Evolutionary conservation across 495 filamentous ascomycete species (phyloP).

Genomic region (Daldinia concentrica): DNA sequence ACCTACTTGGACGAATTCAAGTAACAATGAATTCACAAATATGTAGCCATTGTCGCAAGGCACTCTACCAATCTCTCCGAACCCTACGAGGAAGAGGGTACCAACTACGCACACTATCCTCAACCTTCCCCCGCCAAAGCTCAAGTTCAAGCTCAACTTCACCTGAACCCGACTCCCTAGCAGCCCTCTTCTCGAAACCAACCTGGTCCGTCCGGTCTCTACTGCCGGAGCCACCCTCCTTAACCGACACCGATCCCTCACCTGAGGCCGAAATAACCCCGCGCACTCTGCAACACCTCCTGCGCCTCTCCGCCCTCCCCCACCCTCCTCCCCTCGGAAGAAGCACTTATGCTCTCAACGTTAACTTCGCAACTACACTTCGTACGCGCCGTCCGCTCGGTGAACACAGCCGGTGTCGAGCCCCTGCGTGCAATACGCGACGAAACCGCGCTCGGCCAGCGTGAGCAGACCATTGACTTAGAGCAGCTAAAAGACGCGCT

Average conservation of each 20-base stretch:
- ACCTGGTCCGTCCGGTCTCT: slow-evolving; percentile 88
- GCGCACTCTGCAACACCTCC: slow-evolving; percentile 76
- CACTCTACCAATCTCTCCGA: slow-evolving; percentile 33
- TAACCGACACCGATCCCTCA: slow-evolving; percentile 28
- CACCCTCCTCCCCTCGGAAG: slow-evolving; percentile 67
- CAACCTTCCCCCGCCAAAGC: slow-evolving; percentile 24
- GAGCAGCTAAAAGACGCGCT: slow-evolving; percentile 52
- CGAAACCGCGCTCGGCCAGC: slow-evolving; percentile 65
- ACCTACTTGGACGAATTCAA: background rate
- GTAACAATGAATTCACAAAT: slow-evolving; percentile 38
- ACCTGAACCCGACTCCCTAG: slow-evolving; percentile 1
- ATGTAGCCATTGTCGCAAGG: slow-evolving; percentile 35
- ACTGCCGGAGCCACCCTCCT: slow-evolving; percentile 59
- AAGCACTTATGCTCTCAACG: slow-evolving; percentile 71
- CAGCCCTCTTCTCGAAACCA: slow-evolving; percentile 70
- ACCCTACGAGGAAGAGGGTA: background rate
- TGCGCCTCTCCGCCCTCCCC: slow-evolving; percentile 90
- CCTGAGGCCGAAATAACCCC: slow-evolving; percentile 48
- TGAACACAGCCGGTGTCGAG: slow-evolving; percentile 74
- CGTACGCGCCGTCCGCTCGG: slow-evolving; percentile 80
- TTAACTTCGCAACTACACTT: slow-evolving; percentile 89
- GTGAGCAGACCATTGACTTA: slow-evolving; percentile 55
- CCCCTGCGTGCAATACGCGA: slow-evolving; percentile 84
- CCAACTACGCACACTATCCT: slow-evolving; percentile 22
- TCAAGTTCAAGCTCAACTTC: background rate